Evolutionary conservation across 495 filamentous ascomycete species (phyloP), one percentile per base, ranked within the genome.

Genomic region (Eremomyces bilateralis): DNA sequence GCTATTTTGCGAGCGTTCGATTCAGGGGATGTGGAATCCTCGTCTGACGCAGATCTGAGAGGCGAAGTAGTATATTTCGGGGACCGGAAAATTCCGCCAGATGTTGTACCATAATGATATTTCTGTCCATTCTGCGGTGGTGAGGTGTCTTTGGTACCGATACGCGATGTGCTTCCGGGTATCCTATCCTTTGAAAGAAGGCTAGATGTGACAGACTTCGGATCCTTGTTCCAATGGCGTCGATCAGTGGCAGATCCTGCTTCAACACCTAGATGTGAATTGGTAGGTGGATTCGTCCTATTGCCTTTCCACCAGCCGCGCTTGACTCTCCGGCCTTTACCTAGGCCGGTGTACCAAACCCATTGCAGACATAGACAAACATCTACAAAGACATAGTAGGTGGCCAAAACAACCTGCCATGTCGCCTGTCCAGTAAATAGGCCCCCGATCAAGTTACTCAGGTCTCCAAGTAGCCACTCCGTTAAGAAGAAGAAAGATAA

Each of bases 311-410:
- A n/a, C n/a, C 41, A 53, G 3, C 41, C 40, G 8, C 45, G 41
- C 31, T 41, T 39, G 20, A 50, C 33, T 3, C 42, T 40, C 30
- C 44, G 41, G 15, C 53, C 55, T 52, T 58, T 48, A 43, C 64
- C 59, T 39, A 67, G 47, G 31, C 63, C 54, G 15, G 65, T 65
- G 36, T 79, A 80, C 72, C 75, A 80, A 34, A 73, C 51, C 48
- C 69, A 79, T 51, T 80, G 75, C 20, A 54, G 48, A 3, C 73
- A 65, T 17, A 80, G 56, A 2, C 62, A 54, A 3, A 71, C 39
- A 44, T 80, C 75, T 1, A 80, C 75, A 4, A 61, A 61, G 20
- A 74, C 70, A 42, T 80, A 80, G 51, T 80, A 80, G 11, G 47
- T 49, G 3, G 71, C 75, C 19, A 79, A 59, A 13, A 73, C 58